Conservation (phyloP, 257 asterid species). For the Fraxinus pennsylvanica region DNA sequence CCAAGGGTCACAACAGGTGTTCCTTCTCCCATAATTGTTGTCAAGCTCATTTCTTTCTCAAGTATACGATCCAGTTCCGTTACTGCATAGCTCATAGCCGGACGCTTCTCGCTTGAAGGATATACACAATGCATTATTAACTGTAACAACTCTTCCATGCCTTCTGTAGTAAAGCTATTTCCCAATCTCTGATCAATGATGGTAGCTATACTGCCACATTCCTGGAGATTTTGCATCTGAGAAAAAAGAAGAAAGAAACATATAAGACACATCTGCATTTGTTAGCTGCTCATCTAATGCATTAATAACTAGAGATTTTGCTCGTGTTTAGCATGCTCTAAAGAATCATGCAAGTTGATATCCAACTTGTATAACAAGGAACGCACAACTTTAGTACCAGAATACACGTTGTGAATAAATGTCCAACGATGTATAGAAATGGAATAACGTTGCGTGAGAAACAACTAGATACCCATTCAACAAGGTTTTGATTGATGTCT, state of each 20-base stretch:
- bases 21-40: conserved; percentile 92
- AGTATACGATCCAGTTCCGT: conserved; percentile 78
- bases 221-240: conserved; percentile 74
- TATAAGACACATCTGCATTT: too few relatives aligned
- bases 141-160: conserved; percentile 79
- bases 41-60: conserved; percentile 86
- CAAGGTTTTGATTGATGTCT: conserved; percentile 55
- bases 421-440: not conserved
- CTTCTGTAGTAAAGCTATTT: conserved; percentile 73
- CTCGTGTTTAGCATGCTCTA: too few relatives aligned
- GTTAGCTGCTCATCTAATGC: not conserved
- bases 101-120: conserved; percentile 74
- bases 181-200: conserved; percentile 73
- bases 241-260: conserved; percentile 5
- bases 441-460: conserved; percentile 4
- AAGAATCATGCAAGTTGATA: too few relatives aligned
- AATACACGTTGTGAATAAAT: not conserved
- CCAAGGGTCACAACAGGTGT: conserved; percentile 85
- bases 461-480: conserved; percentile 65
- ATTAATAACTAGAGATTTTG: not conserved
- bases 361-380: not conserved
- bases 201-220: conserved; percentile 49
- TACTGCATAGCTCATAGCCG: conserved; percentile 67
- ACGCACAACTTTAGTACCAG: not conserved
- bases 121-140: conserved; percentile 62